Conservation (phyloP, 225 moss, liverwort and hornwort species). For the Physcomitrellopsis africana region DNA sequence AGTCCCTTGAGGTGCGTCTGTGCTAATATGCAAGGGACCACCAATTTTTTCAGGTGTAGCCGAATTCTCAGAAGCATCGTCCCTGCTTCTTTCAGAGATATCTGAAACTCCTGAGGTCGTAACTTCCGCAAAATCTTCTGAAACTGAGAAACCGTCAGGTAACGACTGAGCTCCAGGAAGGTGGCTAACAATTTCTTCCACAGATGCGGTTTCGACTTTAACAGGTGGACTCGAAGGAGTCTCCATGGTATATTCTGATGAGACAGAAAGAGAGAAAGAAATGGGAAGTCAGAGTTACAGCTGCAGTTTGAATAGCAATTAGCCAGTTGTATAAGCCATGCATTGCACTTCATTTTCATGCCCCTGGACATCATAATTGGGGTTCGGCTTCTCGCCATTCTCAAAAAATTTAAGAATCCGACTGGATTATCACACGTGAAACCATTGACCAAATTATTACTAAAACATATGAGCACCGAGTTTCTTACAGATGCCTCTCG, state of each 20-base stretch:
- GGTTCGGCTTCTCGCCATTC: conserved; percentile 39
- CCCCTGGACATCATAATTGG: conserved; percentile 39
- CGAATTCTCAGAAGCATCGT: conserved; percentile 39
- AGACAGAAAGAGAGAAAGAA: background rate
- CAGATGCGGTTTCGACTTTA: conserved; percentile 38
- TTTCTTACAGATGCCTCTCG: conserved; percentile 16
- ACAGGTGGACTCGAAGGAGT: conserved; percentile 30
- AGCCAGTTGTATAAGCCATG: conserved; percentile 14
- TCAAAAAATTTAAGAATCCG: background rate
- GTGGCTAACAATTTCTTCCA: conserved; percentile 64
- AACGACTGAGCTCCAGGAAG: conserved; percentile 56
- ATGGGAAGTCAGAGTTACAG: conserved; percentile 16
- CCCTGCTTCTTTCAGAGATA: conserved; percentile 35
- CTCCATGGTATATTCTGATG: conserved; percentile 48
- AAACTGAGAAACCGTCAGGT: conserved; percentile 66
- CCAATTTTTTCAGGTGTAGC: conserved; percentile 40
- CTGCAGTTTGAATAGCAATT: conserved; percentile 12
- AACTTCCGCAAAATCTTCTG: conserved; percentile 61
- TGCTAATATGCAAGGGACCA: conserved; percentile 49
- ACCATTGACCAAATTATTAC: too few species aligned
- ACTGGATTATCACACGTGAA: background rate
- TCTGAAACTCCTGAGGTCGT: conserved; percentile 39
- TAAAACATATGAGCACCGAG: too few species aligned
- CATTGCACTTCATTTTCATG: background rate
- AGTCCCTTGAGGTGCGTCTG: conserved; percentile 42